A percentile compares a stretch with the other conserved stretches of the same genome.
These are phyloP conservation scores for Grigorovia humatica DNA, from an alignment of 805 yeast species.

Conservation along the genomic window DNA sequence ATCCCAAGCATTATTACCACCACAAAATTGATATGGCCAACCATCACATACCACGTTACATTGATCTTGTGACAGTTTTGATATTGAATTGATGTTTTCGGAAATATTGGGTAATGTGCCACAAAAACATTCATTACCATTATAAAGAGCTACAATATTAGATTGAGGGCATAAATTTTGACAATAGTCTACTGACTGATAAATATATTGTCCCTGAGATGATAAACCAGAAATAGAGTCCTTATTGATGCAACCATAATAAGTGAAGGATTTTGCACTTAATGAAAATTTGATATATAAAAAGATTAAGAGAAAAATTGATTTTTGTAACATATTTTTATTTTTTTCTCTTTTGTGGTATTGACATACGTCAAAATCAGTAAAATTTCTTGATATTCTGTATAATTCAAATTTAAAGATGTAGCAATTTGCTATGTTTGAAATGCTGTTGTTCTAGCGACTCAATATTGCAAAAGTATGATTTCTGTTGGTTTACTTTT, in stretches of 20 bases:
- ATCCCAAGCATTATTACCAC: constrained; percentile 42
- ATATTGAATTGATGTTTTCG: neutral
- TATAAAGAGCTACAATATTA: constrained; percentile 40
- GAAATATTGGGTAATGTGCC: constrained; percentile 41
- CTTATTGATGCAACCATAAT: constrained; percentile 30
- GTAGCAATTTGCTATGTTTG: too few relatives aligned
- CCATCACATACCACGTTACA: constrained; percentile 49
- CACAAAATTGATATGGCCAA: constrained; percentile 54
- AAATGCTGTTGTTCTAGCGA: too few relatives aligned
- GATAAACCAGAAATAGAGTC: constrained; percentile 18
- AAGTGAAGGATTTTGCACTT: constrained; percentile 6
- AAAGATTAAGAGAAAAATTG: neutral
- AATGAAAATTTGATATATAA: neutral
- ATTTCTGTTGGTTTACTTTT: neutral
- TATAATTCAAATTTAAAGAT: too few relatives aligned
- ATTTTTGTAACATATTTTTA: neutral
- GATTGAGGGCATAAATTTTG: constrained; percentile 39
- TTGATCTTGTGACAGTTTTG: constrained; percentile 7
- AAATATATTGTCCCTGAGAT: constrained; percentile 39
- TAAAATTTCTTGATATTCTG: too few relatives aligned
- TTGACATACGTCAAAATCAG: too few relatives aligned
- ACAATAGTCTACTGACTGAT: constrained; percentile 54
- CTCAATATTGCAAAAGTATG: too few relatives aligned
- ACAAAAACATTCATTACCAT: constrained; percentile 57
- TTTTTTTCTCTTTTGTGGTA: neutral